A percentile compares a stretch with the other conserved stretches of the same genome.
Evolutionary conservation across 1,284 basidiomycete species (phyloP).

Genomic region (Limonomyces culmigenus): DNA sequence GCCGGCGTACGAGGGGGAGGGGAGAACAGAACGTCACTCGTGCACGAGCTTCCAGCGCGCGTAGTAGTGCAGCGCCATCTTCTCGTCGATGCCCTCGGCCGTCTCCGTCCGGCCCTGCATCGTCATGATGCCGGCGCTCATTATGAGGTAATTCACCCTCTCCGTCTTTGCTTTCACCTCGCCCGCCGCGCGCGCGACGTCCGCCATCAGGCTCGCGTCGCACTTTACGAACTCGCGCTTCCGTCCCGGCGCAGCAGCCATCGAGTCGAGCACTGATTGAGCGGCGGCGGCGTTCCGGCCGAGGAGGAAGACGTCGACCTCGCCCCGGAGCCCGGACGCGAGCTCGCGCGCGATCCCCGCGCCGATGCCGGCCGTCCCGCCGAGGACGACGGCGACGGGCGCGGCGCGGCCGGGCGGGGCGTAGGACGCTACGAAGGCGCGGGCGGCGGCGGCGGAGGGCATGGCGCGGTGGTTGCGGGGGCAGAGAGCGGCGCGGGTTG

Average conservation of each 20-base stretch:
- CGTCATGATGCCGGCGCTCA: constrained; percentile 15
- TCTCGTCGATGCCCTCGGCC: constrained; percentile 13
- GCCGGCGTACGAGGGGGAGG: background rate
- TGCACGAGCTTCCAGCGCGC: constrained; percentile 14
- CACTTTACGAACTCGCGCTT: constrained; percentile 19
- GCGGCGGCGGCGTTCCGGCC: constrained; percentile 17
- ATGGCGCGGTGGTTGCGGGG: too few species aligned
- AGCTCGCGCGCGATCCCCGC: constrained; percentile 15
- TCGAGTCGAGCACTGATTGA: constrained; percentile 13
- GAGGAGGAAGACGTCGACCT: constrained; percentile 16
- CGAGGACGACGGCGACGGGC: constrained; percentile 20
- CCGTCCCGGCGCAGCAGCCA: constrained; percentile 6
- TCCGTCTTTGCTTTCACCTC: constrained; percentile 12
- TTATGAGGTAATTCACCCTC: constrained; percentile 19
- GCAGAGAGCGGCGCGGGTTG: too few species aligned
- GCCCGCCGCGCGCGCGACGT: constrained; percentile 13
- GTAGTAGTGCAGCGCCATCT: constrained; percentile 13
- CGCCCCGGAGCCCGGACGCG: constrained; percentile 14
- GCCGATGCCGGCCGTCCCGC: constrained; percentile 22
- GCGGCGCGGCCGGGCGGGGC: too few species aligned
- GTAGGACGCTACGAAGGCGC: too few species aligned
- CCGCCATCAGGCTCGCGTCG: constrained; percentile 19
- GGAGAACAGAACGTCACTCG: constrained; percentile 6
- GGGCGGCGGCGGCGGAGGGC: too few species aligned
- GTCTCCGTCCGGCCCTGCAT: constrained; percentile 14